phyloP scores from a whole-genome alignment of 2,329 filamentous ascomycete genomes.

The Cladobotryum mycophilum region DNA sequence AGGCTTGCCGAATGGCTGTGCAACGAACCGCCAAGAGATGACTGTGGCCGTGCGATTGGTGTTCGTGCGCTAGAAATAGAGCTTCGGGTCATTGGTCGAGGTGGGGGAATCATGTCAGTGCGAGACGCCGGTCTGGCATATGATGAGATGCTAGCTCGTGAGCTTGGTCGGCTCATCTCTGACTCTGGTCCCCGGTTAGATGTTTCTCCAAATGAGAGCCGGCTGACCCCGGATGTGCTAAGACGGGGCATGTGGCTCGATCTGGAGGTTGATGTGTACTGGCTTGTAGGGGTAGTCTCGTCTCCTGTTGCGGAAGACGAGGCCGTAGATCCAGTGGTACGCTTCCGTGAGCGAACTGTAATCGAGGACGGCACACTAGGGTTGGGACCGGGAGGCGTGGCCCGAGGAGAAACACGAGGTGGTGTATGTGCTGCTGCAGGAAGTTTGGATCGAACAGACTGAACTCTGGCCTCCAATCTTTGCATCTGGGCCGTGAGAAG shows the following conservation, averaged over 20 bases:
- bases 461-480: conserved; percentile 86
- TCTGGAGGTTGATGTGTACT: conserved; percentile 28
- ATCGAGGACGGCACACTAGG: conserved; percentile 48
- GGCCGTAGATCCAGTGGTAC: conserved; percentile 51
- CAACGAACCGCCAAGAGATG: conserved; percentile 60
- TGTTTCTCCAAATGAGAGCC: conserved; percentile 57
- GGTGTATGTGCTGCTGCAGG: conserved; percentile 75
- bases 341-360: conserved; percentile 64
- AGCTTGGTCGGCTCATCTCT: conserved; percentile 57
- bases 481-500: conserved; percentile 96
- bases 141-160: conserved; percentile 58
- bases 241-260: conserved; percentile 51
- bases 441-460: conserved; percentile 84
- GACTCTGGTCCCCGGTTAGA: conserved; percentile 48
- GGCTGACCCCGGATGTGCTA: conserved; percentile 56
- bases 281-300: conserved; percentile 44
- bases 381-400: conserved; percentile 33
- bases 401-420: conserved; percentile 71
- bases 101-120: conserved; percentile 45
- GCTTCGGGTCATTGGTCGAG: conserved; percentile 59
- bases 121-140: conserved; percentile 50
- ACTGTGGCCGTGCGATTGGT: conserved; percentile 62
- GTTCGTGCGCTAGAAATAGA: conserved; percentile 57
- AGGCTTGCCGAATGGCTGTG: conserved; percentile 54
- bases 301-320: conserved; percentile 46